Evolutionary conservation across 148 eudicot species (phyloP), one percentile per base, ranked within the genome.

Genomic region (Tetragonia tetragonoides): DNA sequence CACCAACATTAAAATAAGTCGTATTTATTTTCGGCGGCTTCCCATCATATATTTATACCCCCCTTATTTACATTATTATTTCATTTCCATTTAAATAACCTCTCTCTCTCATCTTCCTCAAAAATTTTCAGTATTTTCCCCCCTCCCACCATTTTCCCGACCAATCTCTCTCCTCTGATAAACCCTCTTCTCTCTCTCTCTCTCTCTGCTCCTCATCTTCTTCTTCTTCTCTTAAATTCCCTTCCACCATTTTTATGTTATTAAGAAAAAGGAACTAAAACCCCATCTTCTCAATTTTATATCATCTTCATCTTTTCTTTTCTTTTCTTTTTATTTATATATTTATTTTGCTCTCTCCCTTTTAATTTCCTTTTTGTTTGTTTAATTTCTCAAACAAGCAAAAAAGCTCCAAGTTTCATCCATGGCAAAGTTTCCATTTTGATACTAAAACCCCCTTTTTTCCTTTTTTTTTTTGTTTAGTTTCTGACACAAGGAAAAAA

Each of bases 1-100:
- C 15, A 67, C 46, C 63, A 40, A 41, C n/a, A 46, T 37, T 75
- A 75, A 21, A 11, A 41, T 39, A n/a, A 40, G 10, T 70, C 49
- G 34, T n/a, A 20, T 46, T 66, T 66, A 53, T 62, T 76, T 70
- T 73, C 76, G 84, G 84, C 84, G 84, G 80, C 80, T 81, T 81
- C 80, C 37, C 38, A 65, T 6, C 20, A 41, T 68, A 54, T 54
- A 11, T 7, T 54, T 17, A 54, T 54, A 10, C 16, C 17, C 20
- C 9, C 20, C 3, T 38, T 20, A 6, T n/a, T 16, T n/a, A 28
- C 49, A 39, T 61, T 24, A 14, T 72, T 15, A 64, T 65, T 5
- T 73, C n/a, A n/a, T n/a, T n/a, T n/a, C n/a, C n/a, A n/a, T n/a
- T n/a, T n/a, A n/a, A n/a, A n/a, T n/a, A n/a, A n/a, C n/a, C n/a